Base-by-base conservation (phyloP, 1,284 basidiomycete genomes). In the Ceratobasidium sp. region DNA sequence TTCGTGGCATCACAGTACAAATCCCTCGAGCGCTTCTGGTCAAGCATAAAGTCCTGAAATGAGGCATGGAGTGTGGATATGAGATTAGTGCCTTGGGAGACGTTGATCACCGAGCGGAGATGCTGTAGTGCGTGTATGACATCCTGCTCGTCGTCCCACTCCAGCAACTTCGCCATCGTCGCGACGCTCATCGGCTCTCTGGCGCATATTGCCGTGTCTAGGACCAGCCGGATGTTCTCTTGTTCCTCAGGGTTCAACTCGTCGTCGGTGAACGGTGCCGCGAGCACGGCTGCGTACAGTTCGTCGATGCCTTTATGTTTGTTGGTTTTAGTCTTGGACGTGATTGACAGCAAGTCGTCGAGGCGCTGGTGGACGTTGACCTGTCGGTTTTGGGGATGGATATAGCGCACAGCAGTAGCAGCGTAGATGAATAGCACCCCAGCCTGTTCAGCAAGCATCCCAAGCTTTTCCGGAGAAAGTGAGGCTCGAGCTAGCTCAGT, bases 391-490 rank as follows among this genome's bases (percentile, higher is more conserved):
- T 38, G 13, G 13, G 49, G 30, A 7, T 13, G 32, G 30, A 67
- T 43, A 23, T 67, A 67, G 38, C 63, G 63, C 23, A 50, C 63
- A 7, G 43, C 47, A 1, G 63, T 67, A 0, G 49, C 50, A 7
- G 63, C 63, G n/a, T 54, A 67, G 28, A 67, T 67, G 35, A 67
- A 67, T 14, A 67, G 18, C 26, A 21, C 55, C 1, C 63, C 63
- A 23, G 63, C 52, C 21, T 14, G 11, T 9, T 28, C 11, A 1
- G 28, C 49, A 23, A 67, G 63, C 9, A 23, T 28, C 14, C 43
- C 14, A 23, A 67, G 52, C 7, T 67, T 21, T 30, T n/a, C 21
- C 14, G 21, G 9, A 1, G 49, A 4, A 11, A 38, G 11, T 11
- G 14, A 21, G 18, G 54, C 2, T 11, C 13, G 23, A 9, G 5